phyloP scores from a whole-genome alignment of 768 basidiomycete genomes.

The Pleurotus tuoliensis region DNA sequence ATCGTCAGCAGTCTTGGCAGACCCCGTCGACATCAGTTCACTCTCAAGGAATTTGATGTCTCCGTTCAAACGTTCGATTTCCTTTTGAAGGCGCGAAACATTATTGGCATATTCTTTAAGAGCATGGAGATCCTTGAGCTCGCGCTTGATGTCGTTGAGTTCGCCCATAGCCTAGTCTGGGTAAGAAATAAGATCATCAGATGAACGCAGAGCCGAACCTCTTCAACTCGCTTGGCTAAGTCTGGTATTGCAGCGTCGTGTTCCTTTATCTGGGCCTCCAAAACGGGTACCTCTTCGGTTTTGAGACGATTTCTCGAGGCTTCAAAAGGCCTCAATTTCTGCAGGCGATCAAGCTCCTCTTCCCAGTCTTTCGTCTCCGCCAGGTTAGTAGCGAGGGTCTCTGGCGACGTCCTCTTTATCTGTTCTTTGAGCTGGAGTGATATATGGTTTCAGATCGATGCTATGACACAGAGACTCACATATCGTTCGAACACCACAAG shows the following conservation, averaged over 20 bases:
- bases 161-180: constrained; percentile 44
- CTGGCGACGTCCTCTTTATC: constrained; percentile 53
- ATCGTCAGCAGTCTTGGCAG: constrained; percentile 78
- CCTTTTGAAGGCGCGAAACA: constrained; percentile 54
- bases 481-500: constrained; percentile 63
- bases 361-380: constrained; percentile 60
- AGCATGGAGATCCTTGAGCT: constrained; percentile 53
- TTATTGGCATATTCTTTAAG: constrained; percentile 61
- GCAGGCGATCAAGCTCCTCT: constrained; percentile 49
- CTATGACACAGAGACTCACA: constrained; percentile 43
- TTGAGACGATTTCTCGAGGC: constrained; percentile 51
- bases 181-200: background rate
- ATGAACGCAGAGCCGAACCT: constrained; percentile 37
- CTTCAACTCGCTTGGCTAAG: constrained; percentile 52
- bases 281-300: constrained; percentile 56
- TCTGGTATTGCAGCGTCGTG: constrained; percentile 53
- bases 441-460: background rate
- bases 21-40: constrained; percentile 68
- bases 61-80: constrained; percentile 53
- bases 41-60: constrained; percentile 65
- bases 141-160: constrained; percentile 49
- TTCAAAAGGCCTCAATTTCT: constrained; percentile 55
- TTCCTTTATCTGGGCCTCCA: constrained; percentile 58
- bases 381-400: constrained; percentile 37
- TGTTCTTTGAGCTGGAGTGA: constrained; percentile 53